Evolutionary conservation across 2,329 filamentous ascomycete genomes (phyloP), one percentile per base, ranked within the genome.

Genomic region (Monilinia aucupariae): DNA sequence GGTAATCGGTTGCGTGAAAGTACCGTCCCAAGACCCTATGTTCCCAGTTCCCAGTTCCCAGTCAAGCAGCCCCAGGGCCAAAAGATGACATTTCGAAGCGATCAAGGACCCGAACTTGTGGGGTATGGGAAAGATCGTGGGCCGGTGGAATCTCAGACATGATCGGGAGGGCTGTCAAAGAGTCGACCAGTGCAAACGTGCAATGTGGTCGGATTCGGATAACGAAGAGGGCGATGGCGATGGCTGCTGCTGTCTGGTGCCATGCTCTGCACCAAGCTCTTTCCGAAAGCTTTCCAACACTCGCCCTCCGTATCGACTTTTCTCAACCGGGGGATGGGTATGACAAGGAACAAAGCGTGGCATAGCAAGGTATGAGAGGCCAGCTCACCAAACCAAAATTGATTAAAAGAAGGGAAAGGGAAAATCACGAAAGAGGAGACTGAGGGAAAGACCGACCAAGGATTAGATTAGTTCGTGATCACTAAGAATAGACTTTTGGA

Each of bases 191-290:
- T 12, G 10, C 34, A 37, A 37, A 20, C 20, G 39, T 20, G 17
- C 15, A 43, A 7, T 43, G 39, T 43, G 41, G 41, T 43, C 17
- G 41, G 41, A 43, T 43, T 43, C 41, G 41, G 41, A 43, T 43
- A 43, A 43, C 17, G 17, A 43, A 43, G 17, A 30, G 27, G 6
- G 6, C 6, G 6, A 30, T 6, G 27, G 6, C 3, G 27, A 30
- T 30, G 27, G 27, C 27, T 30, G 27, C 6, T 30, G 27, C 6
- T 30, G 22, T 45, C 41, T n/a, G 37, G 64, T 63, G 64, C 55
- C 64, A 66, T 64, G 53, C 52, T 51, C 55, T 67, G 66, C 64
- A 68, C 66, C 62, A 64, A 63, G 65, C 67, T 68, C 50, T 62
- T 49, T 51, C n/a, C 50, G 22, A 50, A 37, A 51, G 27, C 3